Base-by-base conservation (phyloP, 2,329 filamentous ascomycete species). In the Amphichorda felina region DNA sequence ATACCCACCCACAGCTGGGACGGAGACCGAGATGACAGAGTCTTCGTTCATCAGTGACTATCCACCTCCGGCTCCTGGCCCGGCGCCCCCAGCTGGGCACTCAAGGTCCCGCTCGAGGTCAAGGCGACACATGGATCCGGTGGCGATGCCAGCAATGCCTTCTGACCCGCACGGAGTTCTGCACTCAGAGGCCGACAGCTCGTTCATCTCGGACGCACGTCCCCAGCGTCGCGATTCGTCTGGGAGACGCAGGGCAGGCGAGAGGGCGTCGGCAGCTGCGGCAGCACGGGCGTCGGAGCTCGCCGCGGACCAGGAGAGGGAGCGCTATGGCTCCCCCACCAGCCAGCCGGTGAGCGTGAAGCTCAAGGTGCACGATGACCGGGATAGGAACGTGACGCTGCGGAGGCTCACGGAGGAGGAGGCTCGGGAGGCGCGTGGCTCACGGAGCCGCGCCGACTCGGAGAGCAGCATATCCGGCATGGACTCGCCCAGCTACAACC, bases 371-470 rank as follows among this genome's bases (percentile, higher is more conserved):
- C 68, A 76, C 42, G 70, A 75, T 43, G 73, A 79, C 45, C 65
- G 64, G 22, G 68, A 75, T 39, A 61, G 69, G 41, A 75, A 75
- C 42, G 66, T 80, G 38, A 80, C 75, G 11, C 56, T 80, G 29
- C 66, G 75, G 26, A 63, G 72, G 25, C 55, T 79, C 17, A 77
- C 75, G 0, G 73, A 77, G 18, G 68, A 75, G 41, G 75, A 80
- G 49, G 63, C 69, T 3, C 59, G 61, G 26, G 60, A 61, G 21
- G 57, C 52, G 4, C 51, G 59, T 10, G 60, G 61, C 30, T 53
- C 56, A 8, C 50, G 59, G 26, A 50, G 53, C 30, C 57, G 70
- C 35, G 61, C 56, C 30, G 67, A 69, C 40, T 74, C 72, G 8
- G 54, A 65, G 22, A 75, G 69, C 48, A 77, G 68, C 45, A 43